phyloP scores from a whole-genome alignment of 2,329 filamentous ascomycete genomes.

The Helicocarpus griseus region DNA sequence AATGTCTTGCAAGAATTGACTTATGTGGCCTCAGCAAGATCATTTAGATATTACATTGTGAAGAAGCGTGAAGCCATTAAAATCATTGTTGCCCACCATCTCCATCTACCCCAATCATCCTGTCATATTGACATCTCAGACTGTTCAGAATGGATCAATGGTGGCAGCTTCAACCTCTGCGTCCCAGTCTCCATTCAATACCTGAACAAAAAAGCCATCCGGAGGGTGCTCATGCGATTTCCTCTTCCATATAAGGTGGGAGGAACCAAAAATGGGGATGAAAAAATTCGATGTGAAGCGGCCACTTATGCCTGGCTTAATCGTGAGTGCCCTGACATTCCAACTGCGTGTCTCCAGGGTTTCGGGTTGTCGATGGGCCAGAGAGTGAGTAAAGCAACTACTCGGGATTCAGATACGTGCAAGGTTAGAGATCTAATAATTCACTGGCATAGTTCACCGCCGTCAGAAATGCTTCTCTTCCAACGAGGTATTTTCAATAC shows the following conservation, averaged over 20 bases:
- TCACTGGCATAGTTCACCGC: slow-evolving; percentile 1
- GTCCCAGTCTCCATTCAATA: slow-evolving; percentile 15
- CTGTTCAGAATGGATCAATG: slow-evolving; percentile 14
- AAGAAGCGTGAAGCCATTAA: neutral
- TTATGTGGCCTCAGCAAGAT: neutral
- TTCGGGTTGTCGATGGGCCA: slow-evolving; percentile 19
- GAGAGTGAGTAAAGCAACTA: slow-evolving; percentile 9
- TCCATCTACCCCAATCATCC: neutral
- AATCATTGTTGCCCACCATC: slow-evolving; percentile 1
- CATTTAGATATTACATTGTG: slow-evolving; percentile 1
- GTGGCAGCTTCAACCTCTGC: slow-evolving; percentile 19
- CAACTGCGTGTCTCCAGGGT: slow-evolving; percentile 18
- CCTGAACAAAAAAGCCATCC: neutral
- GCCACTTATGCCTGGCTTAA: slow-evolving; percentile 21
- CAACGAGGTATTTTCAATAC: neutral
- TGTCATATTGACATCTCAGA: slow-evolving; percentile 12
- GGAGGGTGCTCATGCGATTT: slow-evolving; percentile 14
- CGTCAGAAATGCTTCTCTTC: neutral
- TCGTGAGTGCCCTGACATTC: slow-evolving; percentile 18
- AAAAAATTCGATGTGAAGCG: slow-evolving; percentile 21
- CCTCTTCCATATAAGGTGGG: slow-evolving; percentile 19
- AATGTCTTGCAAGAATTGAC: slow-evolving; percentile 10
- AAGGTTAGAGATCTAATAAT: neutral
- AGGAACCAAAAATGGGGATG: slow-evolving; percentile 19
- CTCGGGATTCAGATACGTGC: no score